Base-by-base conservation (phyloP, 2,329 filamentous ascomycete genomes). In the Trichocomaceae sp. region DNA sequence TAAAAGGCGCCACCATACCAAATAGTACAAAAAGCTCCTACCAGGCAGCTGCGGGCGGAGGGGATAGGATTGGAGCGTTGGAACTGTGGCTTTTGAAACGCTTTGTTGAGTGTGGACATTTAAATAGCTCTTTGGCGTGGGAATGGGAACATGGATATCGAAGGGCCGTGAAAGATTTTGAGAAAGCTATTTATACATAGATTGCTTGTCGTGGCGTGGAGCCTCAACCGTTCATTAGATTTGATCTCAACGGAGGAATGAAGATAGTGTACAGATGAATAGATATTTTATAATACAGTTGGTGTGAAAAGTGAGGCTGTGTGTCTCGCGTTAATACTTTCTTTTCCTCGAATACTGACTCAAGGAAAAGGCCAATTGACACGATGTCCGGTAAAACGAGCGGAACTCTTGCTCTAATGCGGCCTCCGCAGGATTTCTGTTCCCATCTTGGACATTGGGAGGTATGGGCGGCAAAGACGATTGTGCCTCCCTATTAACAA, bases 1-100 rank as follows among this genome's bases (percentile, higher is more conserved):
- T 64, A 42, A 63, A 70, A 45, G 63, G 66, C 1, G 60, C 62
- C 31, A 35, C 31, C 2, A 54, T 74, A 17, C 62, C 64, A 4
- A 66, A 63, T 44, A 45, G 37, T n/a, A 23, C 64, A 4, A 66
- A 63, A 42, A 45, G 41, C 7, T 17, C 29, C 13, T 48, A 42
- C 4, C n/a, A 19, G 37, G n/a, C n/a, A 19, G 74, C 72, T 1
- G 51, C 54, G 17, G 61, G 26, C 8, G 26, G 62, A 33, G 65
- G 58, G 6, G 80, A 83, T 63, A 77, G 71, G 62, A 80, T 84
- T 65, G 81, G 81, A 7, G 78, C 75, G 64, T 57, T 81, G 41
- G 80, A 84, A 56, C 59, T 82, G n/a, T 84, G 82, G 81, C 66
- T 77, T 13, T 67, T 78, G 63, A 83, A 81, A 66, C 73, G 81